A percentile compares a stretch with the other conserved stretches of the same genome.
Evolutionary conservation across 2,329 filamentous ascomycete species (phyloP).

Genomic region (Fusarium sp.): DNA sequence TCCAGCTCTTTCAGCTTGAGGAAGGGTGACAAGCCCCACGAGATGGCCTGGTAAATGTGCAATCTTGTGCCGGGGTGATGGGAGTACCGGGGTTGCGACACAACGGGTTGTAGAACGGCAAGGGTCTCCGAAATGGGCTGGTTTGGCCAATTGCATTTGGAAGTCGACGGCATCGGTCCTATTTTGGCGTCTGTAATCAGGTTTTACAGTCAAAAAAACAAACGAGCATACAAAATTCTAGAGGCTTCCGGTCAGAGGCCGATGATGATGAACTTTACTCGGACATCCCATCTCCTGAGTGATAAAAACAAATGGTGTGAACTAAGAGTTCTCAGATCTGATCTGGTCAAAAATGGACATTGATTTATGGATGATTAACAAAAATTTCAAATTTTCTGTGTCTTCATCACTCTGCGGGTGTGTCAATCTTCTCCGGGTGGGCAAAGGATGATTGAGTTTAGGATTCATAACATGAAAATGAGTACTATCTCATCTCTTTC

Average conservation of each 20-base stretch:
- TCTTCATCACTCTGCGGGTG: conserved; percentile 1
- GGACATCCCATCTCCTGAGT: conserved; percentile 36
- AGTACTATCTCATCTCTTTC: conserved; percentile 2
- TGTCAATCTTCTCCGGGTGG: not conserved
- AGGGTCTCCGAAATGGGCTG: conserved; percentile 61
- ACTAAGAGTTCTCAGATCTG: conserved; percentile 11
- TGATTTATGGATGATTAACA: conserved; percentile 25
- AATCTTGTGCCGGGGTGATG: conserved; percentile 43
- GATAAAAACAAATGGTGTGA: conserved; percentile 26
- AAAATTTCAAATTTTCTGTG: conserved; percentile 23
- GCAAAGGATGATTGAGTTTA: not conserved
- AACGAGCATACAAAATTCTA: conserved; percentile 53
- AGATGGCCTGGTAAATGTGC: conserved; percentile 94
- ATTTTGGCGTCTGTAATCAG: conserved; percentile 74
- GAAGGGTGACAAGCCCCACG: conserved; percentile 99
- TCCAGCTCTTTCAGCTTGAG: conserved; percentile 96
- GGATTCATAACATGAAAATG: not conserved
- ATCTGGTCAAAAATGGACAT: conserved; percentile 31
- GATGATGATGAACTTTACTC: conserved; percentile 45
- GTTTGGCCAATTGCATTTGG: conserved; percentile 73
- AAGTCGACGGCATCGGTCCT: conserved; percentile 72
- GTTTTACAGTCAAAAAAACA: conserved; percentile 68
- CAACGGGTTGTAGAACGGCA: conserved; percentile 57
- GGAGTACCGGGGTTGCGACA: conserved; percentile 46
- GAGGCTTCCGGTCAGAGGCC: conserved; percentile 48